Base-by-base conservation (phyloP, 2,329 filamentous ascomycete genomes). In the Aspergillus fumigatiaffinis region DNA sequence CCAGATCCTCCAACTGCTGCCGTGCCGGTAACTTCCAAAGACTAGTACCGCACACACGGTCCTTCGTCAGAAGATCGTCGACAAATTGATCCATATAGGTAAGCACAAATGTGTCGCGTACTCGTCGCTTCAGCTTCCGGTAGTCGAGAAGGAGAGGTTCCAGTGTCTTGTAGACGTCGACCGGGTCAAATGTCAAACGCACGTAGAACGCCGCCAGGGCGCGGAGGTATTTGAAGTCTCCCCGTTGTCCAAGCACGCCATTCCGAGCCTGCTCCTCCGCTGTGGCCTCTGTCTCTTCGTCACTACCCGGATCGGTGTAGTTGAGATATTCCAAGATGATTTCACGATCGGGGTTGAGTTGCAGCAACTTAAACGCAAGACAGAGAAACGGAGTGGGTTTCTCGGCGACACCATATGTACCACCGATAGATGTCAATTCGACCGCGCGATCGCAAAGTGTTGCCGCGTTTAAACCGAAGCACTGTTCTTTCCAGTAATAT, bases 401-500 rank as follows among this genome's bases (percentile, higher is more conserved):
- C 73, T 97, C 93, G 50, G 87, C 83, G 20, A 86, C 84, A 53
- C 92, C 92, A 68, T 91, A 91, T 4, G 92, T 96, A 64, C 94
- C 94, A 61, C 92, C 94, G 56, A 99, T 84, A 74, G 89, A 94
- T 51, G 79, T 83, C 50, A 99, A 84, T 66, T 93, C 89, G 26
- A 91, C 89, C 0, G 95, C 92, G 63, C 94, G 90, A 77, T 97
- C 91, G 67, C 96, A 88, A 5, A 99, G 74, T 0, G 85, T 88
- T 1, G 86, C 86, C 3, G 84, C 84, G 78, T 97, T 99, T 63
- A 99, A 82, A 46, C 90, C 94, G 76, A 97, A 99, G 74, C 94
- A 97, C 78, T 97, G 92, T 77, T 97, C 94, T 76, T 97, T 97
- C 89, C 92, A 99, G 80, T 96, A 99, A 78, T 96, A 95, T 53